These are phyloP conservation scores for Psilocybe cubensis DNA, from an alignment of 768 basidiomycete genomes.

Conservation along the genomic window DNA sequence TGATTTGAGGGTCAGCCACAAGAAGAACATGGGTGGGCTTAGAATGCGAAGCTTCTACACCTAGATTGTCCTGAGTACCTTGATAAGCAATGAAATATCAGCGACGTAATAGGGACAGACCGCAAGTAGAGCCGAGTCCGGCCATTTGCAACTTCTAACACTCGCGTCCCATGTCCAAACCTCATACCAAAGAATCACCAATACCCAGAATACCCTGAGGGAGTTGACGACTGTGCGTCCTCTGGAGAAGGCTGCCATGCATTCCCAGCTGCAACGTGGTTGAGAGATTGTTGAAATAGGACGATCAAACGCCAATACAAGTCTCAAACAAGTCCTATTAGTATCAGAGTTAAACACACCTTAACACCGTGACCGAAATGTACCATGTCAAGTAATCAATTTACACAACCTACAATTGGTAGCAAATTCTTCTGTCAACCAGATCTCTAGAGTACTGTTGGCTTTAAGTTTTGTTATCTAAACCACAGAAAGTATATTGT, in stretches of 20 bases:
- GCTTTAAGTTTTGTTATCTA: background rate
- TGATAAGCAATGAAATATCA: background rate
- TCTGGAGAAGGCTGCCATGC: constrained; percentile 29
- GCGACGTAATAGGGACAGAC: constrained; percentile 21
- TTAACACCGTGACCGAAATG: background rate
- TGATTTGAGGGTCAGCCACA: constrained; percentile 87
- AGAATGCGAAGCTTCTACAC: constrained; percentile 22
- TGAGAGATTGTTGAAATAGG: background rate
- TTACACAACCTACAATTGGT: background rate
- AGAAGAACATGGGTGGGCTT: constrained; percentile 65
- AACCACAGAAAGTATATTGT: background rate
- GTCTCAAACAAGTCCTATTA: background rate
- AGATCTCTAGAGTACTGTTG: background rate
- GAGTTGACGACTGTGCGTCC: constrained; percentile 42
- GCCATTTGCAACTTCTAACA: constrained; percentile 61
- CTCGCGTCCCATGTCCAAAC: constrained; percentile 55
- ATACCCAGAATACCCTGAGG: constrained; percentile 63
- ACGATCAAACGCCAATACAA: background rate
- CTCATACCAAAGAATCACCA: constrained; percentile 74
- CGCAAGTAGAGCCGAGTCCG: constrained; percentile 41
- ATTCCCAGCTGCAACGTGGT: constrained; percentile 4
- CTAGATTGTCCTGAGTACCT: constrained; percentile 6
- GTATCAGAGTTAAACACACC: background rate
- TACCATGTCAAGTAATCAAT: background rate
- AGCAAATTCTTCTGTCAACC: background rate